These are phyloP conservation scores for Peniophora sp. DNA, from an alignment of 1,284 basidiomycete species.

Conservation along the genomic window DNA sequence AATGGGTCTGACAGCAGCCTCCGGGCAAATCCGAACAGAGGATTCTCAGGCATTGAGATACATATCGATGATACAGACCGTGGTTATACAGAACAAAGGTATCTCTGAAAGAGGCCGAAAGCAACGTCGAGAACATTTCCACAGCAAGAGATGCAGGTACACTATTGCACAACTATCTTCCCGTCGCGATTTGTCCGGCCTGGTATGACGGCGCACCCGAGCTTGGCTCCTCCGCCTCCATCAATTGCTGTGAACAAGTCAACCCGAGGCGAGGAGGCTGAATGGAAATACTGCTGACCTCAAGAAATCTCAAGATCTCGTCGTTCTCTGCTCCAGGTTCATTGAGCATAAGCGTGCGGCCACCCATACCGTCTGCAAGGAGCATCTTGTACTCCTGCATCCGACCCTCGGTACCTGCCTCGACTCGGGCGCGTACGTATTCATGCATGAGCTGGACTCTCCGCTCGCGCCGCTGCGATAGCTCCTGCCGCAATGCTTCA, in stretches of 20 bases:
- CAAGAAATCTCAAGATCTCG: constrained; percentile 74
- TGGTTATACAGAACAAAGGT: no score
- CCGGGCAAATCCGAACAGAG: no score
- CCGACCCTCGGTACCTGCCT: constrained; percentile 80
- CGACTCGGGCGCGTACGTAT: constrained; percentile 75
- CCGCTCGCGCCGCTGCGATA: constrained; percentile 57
- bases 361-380: constrained; percentile 85
- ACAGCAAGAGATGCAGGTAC: no score
- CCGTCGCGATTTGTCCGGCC: no score
- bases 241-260: constrained; percentile 35
- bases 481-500: constrained; percentile 54
- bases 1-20: no score
- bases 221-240: constrained; percentile 67
- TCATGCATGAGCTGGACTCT: constrained; percentile 67
- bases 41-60: no score
- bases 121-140: no score
- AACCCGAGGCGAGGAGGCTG: background rate
- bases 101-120: no score
- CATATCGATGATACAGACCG: no score
- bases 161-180: no score
- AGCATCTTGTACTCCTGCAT: constrained; percentile 84
- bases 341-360: constrained; percentile 41
- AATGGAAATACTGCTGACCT: constrained; percentile 40
- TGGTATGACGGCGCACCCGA: constrained; percentile 30
- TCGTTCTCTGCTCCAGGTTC: constrained; percentile 71